Conservation (phyloP, 306 rosid genomes). For the Cicer yamashitae region DNA sequence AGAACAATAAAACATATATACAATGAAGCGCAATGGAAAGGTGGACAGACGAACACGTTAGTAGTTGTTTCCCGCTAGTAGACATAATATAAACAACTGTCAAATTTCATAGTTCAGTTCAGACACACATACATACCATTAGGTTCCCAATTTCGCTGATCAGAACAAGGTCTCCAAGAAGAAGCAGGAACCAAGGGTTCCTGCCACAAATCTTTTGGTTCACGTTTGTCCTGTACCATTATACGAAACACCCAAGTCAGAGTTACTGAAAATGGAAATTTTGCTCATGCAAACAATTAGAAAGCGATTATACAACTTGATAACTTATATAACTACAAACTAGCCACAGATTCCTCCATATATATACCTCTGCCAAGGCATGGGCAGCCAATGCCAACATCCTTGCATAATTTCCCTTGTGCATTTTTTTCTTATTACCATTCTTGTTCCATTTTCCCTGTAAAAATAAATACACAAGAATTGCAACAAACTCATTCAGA, state of each 20-base stretch:
- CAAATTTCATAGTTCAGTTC: slow-evolving; percentile 19
- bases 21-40: too few species aligned
- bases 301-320: slow-evolving; percentile 18
- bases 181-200: slow-evolving; percentile 89
- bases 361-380: slow-evolving; percentile 96
- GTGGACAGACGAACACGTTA: too few species aligned
- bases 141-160: slow-evolving; percentile 82
- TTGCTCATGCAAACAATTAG: not conserved
- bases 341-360: not conserved
- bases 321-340: slow-evolving; percentile 29
- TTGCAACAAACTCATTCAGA: slow-evolving; percentile 1
- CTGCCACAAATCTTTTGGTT: slow-evolving; percentile 95
- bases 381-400: slow-evolving; percentile 91
- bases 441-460: slow-evolving; percentile 68
- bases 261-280: slow-evolving; percentile 43
- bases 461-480: slow-evolving; percentile 38
- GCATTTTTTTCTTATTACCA: slow-evolving; percentile 60
- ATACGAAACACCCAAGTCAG: slow-evolving; percentile 42
- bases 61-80: not conserved
- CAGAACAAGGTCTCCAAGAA: slow-evolving; percentile 91
- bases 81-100: slow-evolving; percentile 9
- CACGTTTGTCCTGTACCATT: slow-evolving; percentile 74
- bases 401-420: slow-evolving; percentile 68
- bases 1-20: too few species aligned
- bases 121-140: slow-evolving; percentile 55